Evolutionary conservation across 1,139 yeast genomes (phyloP).

Genomic region (Zygosaccharomyces pseudobailii): DNA sequence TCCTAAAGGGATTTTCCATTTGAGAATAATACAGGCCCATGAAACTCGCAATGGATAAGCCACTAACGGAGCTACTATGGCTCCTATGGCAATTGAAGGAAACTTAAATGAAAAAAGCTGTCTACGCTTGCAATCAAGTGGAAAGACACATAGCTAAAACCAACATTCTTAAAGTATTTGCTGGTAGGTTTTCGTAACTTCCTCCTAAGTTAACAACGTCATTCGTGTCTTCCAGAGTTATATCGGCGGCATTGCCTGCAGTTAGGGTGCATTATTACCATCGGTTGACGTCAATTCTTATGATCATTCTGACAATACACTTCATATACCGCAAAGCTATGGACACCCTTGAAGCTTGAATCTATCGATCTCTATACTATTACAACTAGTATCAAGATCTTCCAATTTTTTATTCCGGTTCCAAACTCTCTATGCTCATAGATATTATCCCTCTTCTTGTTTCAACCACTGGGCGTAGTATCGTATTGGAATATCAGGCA

Average conservation of each 20-base stretch:
- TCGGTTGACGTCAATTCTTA: not conserved
- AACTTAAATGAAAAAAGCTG: constrained; percentile 53
- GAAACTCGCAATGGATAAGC: constrained; percentile 58
- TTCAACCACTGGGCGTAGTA: too few species aligned
- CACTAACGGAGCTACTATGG: constrained; percentile 53
- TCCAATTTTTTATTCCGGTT: too few species aligned
- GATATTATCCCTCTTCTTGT: too few species aligned
- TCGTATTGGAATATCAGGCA: too few species aligned
- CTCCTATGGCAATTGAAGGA: constrained; percentile 51
- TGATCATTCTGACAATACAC: not conserved
- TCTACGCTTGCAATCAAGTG: constrained; percentile 58
- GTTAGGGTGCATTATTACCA: not conserved
- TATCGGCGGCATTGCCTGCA: not conserved
- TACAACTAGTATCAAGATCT: too few species aligned
- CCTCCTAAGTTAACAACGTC: not conserved
- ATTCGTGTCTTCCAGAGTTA: not conserved
- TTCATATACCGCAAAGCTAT: not conserved
- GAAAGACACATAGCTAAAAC: constrained; percentile 45
- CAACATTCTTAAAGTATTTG: constrained; percentile 48
- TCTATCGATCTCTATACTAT: not conserved
- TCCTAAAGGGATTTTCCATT: constrained; percentile 27
- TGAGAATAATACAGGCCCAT: constrained; percentile 47
- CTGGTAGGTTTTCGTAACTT: not conserved
- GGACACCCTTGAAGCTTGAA: not conserved
- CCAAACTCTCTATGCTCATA: too few species aligned